A percentile compares a stretch with the other conserved stretches of the same genome.
Conservation (phyloP, 164 flowering plant genomes). For the Vitis cinerea region DNA sequence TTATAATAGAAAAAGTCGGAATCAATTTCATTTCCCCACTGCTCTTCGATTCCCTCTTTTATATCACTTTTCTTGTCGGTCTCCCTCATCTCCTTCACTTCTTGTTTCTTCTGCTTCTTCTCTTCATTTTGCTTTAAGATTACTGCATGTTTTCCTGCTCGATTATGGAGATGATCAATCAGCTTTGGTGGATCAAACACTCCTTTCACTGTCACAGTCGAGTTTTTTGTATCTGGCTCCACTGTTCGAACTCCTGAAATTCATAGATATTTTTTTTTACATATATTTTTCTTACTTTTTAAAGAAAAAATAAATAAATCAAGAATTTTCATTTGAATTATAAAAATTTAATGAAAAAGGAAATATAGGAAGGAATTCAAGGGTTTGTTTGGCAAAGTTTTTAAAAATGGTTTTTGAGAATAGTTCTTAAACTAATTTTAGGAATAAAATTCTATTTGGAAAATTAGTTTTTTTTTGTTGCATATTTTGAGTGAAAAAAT, state of each 20-base stretch:
- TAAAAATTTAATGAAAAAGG: not conserved
- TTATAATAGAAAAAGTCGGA: slow-evolving; percentile 7
- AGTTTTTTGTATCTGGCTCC: slow-evolving; percentile 26
- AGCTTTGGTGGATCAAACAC: slow-evolving; percentile 37
- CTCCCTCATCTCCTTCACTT: slow-evolving; percentile 2
- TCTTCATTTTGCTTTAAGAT: slow-evolving; percentile 24
- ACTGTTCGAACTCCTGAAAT: slow-evolving; percentile 34
- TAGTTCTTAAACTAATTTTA: no score
- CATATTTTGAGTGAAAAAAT: no score
- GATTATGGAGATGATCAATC: slow-evolving; percentile 15
- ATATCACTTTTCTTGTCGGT: not conserved
- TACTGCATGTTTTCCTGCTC: slow-evolving; percentile 31
- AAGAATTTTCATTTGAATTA: no score
- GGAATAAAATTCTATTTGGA: no score
- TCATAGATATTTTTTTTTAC: not conserved
- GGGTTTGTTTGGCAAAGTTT: not conserved
- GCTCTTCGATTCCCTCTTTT: not conserved
- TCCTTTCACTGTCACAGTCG: slow-evolving; percentile 38
- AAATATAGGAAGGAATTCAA: not conserved
- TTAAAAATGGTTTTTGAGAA: not conserved
- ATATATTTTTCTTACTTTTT: not conserved
- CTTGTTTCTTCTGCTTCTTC: not conserved
- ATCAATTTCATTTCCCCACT: not conserved
- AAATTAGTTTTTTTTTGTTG: no score
- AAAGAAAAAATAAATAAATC: not conserved